Base-by-base conservation (phyloP, 2,329 filamentous ascomycete species). In the Ophiostoma quercus region DNA sequence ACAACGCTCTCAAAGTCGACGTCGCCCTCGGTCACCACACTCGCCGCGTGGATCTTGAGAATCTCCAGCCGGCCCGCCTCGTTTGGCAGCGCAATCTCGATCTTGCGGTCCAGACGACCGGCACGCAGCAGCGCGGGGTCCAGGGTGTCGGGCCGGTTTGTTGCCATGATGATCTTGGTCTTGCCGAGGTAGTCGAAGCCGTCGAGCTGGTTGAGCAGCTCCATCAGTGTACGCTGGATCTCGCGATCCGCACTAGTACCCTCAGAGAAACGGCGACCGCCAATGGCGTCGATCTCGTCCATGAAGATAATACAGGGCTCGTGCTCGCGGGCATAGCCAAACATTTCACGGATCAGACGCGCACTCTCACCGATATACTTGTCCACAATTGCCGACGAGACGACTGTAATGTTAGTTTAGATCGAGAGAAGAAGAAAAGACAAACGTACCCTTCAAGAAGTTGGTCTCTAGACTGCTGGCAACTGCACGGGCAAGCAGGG, bases 241-340 rank as follows among this genome's bases (percentile, higher is more conserved):
- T 99, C 95, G 77, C 96, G 90, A 83, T 99, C 95, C 67, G 95
- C 95, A 71, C 93, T 97, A 68, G 95, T 99, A 75, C 96, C 95
- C 80, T 99, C 95, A 0, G 92, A 97, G 81, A 99, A 99, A 76
- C 95, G 88, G 76, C 96, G 88, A 73, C 96, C 96, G 79, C 95
- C 95, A 77, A 99, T 99, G 77, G 95, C 95, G 78, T 99, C 95
- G 78, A 99, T 99, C 82, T 99, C 95, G 84, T 99, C 96, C 95
- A 99, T 99, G 87, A 99, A 99, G 82, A 99, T 99, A 80, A 99
- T 99, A 80, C 95, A 99, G 54, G 95, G 95, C 81, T 99, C 95
- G 80, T 99, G 95, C 80, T 99, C 96, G 82, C 97, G 98, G 76
- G 96, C 95, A 78, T 99, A 99, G 71, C 95, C 96, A 78, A 99